Evolutionary conservation across 345 rosid species (phyloP).

Genomic region (Eucalyptus cloeziana): DNA sequence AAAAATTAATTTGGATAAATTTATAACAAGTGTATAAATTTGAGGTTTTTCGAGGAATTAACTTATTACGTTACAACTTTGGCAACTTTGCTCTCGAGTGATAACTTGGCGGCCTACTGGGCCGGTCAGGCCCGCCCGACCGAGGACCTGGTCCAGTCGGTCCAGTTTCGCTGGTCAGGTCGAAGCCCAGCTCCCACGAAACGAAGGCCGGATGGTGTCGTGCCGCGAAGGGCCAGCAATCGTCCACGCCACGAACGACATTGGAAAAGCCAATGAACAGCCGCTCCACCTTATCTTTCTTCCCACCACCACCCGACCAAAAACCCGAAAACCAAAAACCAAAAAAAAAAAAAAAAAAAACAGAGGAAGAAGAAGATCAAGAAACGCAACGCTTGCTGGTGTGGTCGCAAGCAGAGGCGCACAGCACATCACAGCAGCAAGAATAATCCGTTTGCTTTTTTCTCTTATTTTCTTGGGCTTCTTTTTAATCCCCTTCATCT

Average conservation of each 20-base stretch:
- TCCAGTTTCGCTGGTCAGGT: not conserved
- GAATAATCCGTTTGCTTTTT: not conserved
- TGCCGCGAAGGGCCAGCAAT: not conserved
- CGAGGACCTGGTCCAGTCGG: not conserved
- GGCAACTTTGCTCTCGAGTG: not conserved
- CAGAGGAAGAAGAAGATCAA: not conserved
- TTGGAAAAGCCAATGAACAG: not conserved
- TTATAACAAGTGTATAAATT: fast-evolving
- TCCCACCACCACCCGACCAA: not conserved
- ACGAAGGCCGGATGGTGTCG: not conserved
- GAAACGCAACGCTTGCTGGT: not conserved
- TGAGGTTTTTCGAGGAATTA: fast-evolving
- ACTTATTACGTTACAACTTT: not conserved
- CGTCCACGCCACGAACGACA: not conserved
- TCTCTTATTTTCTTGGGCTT: not conserved
- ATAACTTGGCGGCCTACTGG: not conserved
- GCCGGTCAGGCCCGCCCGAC: not conserved
- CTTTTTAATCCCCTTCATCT: not conserved
- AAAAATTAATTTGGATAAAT: fast-evolving
- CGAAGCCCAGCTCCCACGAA: not conserved
- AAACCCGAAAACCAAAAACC: not conserved
- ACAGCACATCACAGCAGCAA: not conserved
- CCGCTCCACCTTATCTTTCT: not conserved
- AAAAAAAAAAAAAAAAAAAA: too few species aligned
- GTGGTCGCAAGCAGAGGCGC: not conserved